phyloP scores from a whole-genome alignment of 257 asterid species.

The Penstemon newberryi region DNA sequence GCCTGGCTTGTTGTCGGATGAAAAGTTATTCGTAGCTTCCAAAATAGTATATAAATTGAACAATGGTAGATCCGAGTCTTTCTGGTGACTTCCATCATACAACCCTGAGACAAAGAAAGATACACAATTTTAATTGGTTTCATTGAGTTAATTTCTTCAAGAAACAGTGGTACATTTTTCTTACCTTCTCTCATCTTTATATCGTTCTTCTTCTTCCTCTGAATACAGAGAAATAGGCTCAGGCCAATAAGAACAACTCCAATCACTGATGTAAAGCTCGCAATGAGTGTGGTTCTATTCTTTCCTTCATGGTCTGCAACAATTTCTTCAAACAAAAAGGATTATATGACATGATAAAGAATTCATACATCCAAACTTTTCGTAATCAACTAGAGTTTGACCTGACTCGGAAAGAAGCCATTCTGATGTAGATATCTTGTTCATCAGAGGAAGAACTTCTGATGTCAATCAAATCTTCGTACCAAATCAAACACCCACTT shows the following conservation, averaged over 20 bases:
- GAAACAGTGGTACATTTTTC: background rate
- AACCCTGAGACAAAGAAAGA: background rate
- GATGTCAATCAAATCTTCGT: conserved; percentile 40
- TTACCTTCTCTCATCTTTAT: background rate
- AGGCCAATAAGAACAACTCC: conserved; percentile 26
- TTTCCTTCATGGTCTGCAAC: conserved; percentile 12
- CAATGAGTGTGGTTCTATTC: conserved; percentile 1
- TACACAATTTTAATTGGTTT: background rate
- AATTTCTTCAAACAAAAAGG: background rate
- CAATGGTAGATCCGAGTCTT: conserved; percentile 22
- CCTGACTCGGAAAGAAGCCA: conserved; percentile 37
- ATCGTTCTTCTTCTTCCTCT: conserved; percentile 8
- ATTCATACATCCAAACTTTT: background rate
- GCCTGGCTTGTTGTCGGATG: conserved; percentile 20
- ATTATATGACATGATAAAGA: too few relatives aligned
- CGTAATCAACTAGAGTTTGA: background rate
- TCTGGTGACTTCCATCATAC: background rate
- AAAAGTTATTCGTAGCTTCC: conserved; percentile 12
- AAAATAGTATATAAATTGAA: conserved; percentile 3
- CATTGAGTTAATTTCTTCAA: background rate
- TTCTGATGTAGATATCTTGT: conserved; percentile 36
- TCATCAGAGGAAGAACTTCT: conserved; percentile 20
- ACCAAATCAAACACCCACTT: conserved; percentile 46
- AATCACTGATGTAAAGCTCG: conserved; percentile 6
- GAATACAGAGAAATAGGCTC: conserved; percentile 1